These are phyloP conservation scores for Lobosporangium transversale DNA, from an alignment of 192 early-diverging fungal species.

Conservation along the genomic window DNA sequence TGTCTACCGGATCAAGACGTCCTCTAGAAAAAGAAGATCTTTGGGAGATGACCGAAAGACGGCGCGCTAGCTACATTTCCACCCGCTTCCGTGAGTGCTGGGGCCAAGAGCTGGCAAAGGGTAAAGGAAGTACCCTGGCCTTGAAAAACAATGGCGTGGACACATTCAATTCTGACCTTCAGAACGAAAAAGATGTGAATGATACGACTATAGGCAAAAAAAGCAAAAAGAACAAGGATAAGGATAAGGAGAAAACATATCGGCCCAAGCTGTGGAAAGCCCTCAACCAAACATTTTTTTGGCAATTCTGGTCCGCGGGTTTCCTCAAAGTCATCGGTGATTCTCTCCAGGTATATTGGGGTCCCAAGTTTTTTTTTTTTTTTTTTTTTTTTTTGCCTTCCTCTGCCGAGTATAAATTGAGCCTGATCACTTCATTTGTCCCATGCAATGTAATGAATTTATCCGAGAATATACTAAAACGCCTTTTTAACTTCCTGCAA, in stretches of 20 bases:
- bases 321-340: slow-evolving; percentile 48
- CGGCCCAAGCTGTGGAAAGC: slow-evolving; percentile 52
- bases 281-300: slow-evolving; percentile 50
- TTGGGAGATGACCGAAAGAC: slow-evolving; percentile 53
- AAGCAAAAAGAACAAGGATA: slow-evolving; percentile 8
- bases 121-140: neutral
- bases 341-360: slow-evolving; percentile 36
- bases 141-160: slow-evolving; percentile 15
- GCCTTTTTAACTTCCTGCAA: too few relatives aligned
- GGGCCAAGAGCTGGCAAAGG: slow-evolving; percentile 35
- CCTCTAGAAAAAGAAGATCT: slow-evolving; percentile 73
- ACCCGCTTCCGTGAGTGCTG: slow-evolving; percentile 43
- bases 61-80: slow-evolving; percentile 37
- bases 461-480: too few relatives aligned
- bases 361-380: neutral
- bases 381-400: neutral
- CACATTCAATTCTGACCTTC: neutral
- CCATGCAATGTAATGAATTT: neutral
- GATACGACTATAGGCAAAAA: slow-evolving; percentile 5
- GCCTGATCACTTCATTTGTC: neutral
- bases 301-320: slow-evolving; percentile 55
- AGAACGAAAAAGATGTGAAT: neutral
- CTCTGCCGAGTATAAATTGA: neutral
- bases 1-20: slow-evolving; percentile 72
- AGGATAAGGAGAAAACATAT: slow-evolving; percentile 34